A percentile compares a stretch with the other conserved stretches of the same genome.
Evolutionary conservation across 2,329 filamentous ascomycete genomes (phyloP).

Genomic region (Neoarthrinium moseri): DNA sequence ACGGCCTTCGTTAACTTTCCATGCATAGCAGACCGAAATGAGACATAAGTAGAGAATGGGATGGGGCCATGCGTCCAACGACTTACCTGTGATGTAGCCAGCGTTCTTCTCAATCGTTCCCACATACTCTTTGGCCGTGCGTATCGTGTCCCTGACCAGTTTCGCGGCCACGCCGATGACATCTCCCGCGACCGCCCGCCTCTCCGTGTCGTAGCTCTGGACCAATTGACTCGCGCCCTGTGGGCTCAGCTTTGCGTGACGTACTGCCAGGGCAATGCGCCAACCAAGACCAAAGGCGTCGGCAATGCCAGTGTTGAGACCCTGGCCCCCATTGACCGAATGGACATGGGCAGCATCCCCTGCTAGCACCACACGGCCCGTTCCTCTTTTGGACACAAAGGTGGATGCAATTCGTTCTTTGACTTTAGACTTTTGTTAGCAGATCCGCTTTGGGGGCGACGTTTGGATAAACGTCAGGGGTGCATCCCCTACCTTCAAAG

Average conservation of each 20-base stretch:
- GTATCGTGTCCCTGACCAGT: constrained; percentile 42
- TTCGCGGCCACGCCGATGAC: constrained; percentile 46
- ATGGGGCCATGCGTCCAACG: constrained; percentile 1
- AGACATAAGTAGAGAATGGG: too few species aligned
- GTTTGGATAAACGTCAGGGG: background rate
- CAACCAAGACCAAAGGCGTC: constrained; percentile 55
- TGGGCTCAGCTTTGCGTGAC: constrained; percentile 17
- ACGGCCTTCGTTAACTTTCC: too few species aligned
- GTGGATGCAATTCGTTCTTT: constrained; percentile 38
- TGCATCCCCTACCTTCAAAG: constrained; percentile 38
- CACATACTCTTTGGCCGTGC: constrained; percentile 43
- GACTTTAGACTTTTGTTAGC: constrained; percentile 31
- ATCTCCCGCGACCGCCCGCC: constrained; percentile 39
- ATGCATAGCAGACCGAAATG: too few species aligned
- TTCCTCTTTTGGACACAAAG: constrained; percentile 36
- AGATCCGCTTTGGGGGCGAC: background rate
- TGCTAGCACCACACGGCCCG: constrained; percentile 47
- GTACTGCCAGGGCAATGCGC: constrained; percentile 40
- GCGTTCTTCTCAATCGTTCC: constrained; percentile 46
- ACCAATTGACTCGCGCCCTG: constrained; percentile 28
- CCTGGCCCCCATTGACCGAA: constrained; percentile 55
- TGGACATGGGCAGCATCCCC: constrained; percentile 59
- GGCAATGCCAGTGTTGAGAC: constrained; percentile 57
- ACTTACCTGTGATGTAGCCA: constrained; percentile 44
- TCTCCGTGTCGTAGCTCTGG: constrained; percentile 42